A percentile compares a stretch with the other conserved stretches of the same genome.
These are phyloP conservation scores for Paulownia fortunei DNA, from an alignment of 257 asterid genomes.

Conservation along the genomic window DNA sequence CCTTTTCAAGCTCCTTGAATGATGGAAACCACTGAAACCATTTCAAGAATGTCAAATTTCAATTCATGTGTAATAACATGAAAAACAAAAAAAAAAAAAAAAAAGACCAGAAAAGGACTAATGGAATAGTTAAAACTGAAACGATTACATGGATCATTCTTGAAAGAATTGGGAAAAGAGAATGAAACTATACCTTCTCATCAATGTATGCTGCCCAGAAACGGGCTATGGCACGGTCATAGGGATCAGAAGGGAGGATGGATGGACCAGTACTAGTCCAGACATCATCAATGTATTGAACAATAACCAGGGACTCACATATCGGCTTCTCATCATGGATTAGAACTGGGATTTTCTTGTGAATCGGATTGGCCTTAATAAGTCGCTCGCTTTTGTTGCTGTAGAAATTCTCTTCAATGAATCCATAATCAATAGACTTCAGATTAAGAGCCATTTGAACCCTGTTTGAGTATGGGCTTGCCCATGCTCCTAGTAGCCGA, in stretches of 20 bases:
- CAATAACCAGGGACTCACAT: constrained; percentile 44
- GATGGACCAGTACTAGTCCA: constrained; percentile 33
- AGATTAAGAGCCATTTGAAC: constrained; percentile 44
- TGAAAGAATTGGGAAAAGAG: not conserved
- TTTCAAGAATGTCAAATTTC: constrained; percentile 10
- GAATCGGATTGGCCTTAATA: constrained; percentile 39
- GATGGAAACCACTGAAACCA: constrained; percentile 65
- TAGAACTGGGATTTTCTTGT: constrained; percentile 44
- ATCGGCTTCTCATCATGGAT: constrained; percentile 36
- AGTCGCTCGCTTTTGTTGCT: constrained; percentile 41
- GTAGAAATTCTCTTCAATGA: constrained; percentile 35
- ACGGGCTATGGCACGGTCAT: constrained; percentile 39
- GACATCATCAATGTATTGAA: constrained; percentile 44
- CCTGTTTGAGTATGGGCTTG: constrained; percentile 41
- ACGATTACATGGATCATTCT: too few species aligned
- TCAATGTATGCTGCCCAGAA: constrained; percentile 52
- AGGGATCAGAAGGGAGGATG: constrained; percentile 48
- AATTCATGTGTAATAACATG: too few species aligned
- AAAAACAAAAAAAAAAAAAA: too few species aligned
- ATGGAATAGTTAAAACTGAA: too few species aligned
- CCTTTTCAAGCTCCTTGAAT: constrained; percentile 38
- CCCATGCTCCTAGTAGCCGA: constrained; percentile 34
- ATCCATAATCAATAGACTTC: constrained; percentile 35
- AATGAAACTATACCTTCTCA: constrained; percentile 35
- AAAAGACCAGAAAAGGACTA: too few species aligned